Evolutionary conservation across 768 basidiomycete species (phyloP).

Genomic region (Collybia sordida): DNA sequence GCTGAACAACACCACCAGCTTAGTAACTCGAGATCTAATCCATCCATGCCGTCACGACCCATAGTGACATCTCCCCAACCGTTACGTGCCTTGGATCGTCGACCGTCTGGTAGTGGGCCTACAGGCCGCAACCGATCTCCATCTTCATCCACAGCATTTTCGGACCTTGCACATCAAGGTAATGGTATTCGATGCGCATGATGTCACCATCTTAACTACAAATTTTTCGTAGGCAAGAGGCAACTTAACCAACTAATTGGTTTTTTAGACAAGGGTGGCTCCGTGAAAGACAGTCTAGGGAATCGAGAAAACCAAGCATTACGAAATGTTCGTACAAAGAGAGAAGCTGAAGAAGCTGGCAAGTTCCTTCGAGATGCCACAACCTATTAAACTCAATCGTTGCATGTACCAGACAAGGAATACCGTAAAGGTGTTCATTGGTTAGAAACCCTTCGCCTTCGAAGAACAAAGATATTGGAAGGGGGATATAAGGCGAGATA

Average conservation of each 20-base stretch:
- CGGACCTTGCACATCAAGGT: constrained; percentile 88
- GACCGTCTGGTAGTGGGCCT: constrained; percentile 60
- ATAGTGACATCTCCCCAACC: constrained; percentile 72
- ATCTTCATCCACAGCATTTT: constrained; percentile 77
- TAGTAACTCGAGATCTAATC: constrained; percentile 44
- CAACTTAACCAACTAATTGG: constrained; percentile 86
- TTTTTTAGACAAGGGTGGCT: constrained; percentile 76
- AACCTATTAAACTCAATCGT: constrained; percentile 4
- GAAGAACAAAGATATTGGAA: constrained; percentile 79
- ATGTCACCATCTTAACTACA: neutral
- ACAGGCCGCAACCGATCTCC: constrained; percentile 71
- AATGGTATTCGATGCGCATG: neutral
- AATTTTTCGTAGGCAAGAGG: constrained; percentile 61
- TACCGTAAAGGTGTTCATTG: constrained; percentile 89
- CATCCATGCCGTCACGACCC: constrained; percentile 46
- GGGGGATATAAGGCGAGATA: constrained; percentile 71
- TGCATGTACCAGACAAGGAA: constrained; percentile 67
- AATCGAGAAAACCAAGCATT: constrained; percentile 67
- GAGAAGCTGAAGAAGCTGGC: constrained; percentile 93
- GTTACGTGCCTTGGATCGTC: constrained; percentile 70
- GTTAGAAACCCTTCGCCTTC: constrained; percentile 86
- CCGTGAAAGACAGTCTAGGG: constrained; percentile 58
- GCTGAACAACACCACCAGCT: constrained; percentile 31
- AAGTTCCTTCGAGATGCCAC: constrained; percentile 14
- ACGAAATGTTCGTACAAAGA: constrained; percentile 76